Evolutionary conservation across 2,329 filamentous ascomycete genomes (phyloP).

Genomic region (Aspergillus neotritici): DNA sequence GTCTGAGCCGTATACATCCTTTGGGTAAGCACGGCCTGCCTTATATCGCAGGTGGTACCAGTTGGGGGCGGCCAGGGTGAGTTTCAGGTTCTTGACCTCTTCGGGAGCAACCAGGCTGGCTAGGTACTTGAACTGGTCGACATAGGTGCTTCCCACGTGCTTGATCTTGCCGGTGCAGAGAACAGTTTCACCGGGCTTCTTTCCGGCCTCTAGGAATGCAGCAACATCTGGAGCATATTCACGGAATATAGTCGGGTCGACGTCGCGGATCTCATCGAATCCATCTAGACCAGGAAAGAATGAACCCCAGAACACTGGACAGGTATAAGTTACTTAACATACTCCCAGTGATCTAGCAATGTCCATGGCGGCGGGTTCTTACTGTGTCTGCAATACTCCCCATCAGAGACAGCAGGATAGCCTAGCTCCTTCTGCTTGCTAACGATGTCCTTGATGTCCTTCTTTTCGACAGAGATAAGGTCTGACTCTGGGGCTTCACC

Average conservation of each 20-base stretch:
- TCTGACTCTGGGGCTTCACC: constrained; percentile 51
- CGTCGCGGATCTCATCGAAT: constrained; percentile 49
- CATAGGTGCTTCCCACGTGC: constrained; percentile 52
- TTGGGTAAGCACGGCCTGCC: constrained; percentile 52
- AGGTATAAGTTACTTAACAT: background rate
- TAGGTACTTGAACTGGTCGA: constrained; percentile 56
- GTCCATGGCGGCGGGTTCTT: constrained; percentile 9
- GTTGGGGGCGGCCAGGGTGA: constrained; percentile 61
- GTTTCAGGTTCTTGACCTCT: constrained; percentile 60
- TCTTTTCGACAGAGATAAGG: constrained; percentile 58
- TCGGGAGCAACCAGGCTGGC: constrained; percentile 55
- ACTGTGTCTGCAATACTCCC: constrained; percentile 57
- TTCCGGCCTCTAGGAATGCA: constrained; percentile 54
- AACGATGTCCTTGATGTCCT: constrained; percentile 60
- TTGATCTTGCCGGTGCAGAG: constrained; percentile 55
- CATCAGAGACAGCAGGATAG: constrained; percentile 60
- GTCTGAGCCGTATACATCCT: constrained; percentile 52
- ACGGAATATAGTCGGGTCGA: constrained; percentile 49
- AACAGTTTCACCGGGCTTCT: constrained; percentile 53
- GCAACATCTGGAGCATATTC: constrained; percentile 57
- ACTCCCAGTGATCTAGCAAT: background rate
- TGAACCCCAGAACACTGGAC: constrained; percentile 52
- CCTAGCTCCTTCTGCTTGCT: constrained; percentile 59
- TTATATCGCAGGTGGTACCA: constrained; percentile 64
- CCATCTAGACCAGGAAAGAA: constrained; percentile 53